Percentiles rank a stretch among this genome's conserved stretches.
These are phyloP conservation scores for Aspergillus olivimuriae DNA, from an alignment of 495 filamentous ascomycete genomes.

Conservation along the genomic window DNA sequence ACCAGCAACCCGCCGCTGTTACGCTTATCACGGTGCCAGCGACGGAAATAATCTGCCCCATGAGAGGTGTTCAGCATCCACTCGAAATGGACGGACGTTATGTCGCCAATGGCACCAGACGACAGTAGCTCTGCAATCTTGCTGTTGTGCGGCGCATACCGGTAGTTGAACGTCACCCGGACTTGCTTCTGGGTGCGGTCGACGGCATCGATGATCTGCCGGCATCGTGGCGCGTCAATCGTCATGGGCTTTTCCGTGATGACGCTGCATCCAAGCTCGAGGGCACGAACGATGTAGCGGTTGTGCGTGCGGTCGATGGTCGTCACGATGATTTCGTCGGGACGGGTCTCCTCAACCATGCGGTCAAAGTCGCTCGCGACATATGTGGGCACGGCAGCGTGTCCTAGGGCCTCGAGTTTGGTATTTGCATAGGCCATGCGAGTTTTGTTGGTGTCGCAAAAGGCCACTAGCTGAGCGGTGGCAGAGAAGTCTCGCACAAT, in stretches of 20 bases:
- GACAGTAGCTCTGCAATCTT: constrained; percentile 35
- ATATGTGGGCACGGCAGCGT: constrained; percentile 39
- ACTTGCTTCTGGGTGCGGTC: constrained; percentile 19
- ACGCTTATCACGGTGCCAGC: constrained; percentile 53
- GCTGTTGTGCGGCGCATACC: constrained; percentile 32
- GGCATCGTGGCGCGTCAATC: constrained; percentile 47
- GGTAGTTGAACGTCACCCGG: constrained; percentile 30
- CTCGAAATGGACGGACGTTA: constrained; percentile 53
- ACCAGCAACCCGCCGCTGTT: constrained; percentile 48
- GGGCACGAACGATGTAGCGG: constrained; percentile 46
- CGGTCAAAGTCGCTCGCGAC: constrained; percentile 44
- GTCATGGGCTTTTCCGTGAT: constrained; percentile 58
- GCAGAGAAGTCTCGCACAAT: constrained; percentile 41
- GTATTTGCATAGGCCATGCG: constrained; percentile 25
- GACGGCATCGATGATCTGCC: constrained; percentile 32
- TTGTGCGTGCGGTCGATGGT: constrained; percentile 55
- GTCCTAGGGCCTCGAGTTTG: constrained; percentile 16
- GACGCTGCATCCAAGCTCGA: constrained; percentile 51
- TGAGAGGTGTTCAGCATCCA: constrained; percentile 55
- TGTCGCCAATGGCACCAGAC: constrained; percentile 44
- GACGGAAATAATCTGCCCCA: constrained; percentile 55
- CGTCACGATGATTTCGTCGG: constrained; percentile 52
- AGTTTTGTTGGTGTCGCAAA: constrained; percentile 32
- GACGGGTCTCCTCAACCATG: constrained; percentile 46
- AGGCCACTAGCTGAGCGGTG: constrained; percentile 42